Conservation (phyloP, 2,329 filamentous ascomycete species). For the Ciborinia camelliae region DNA sequence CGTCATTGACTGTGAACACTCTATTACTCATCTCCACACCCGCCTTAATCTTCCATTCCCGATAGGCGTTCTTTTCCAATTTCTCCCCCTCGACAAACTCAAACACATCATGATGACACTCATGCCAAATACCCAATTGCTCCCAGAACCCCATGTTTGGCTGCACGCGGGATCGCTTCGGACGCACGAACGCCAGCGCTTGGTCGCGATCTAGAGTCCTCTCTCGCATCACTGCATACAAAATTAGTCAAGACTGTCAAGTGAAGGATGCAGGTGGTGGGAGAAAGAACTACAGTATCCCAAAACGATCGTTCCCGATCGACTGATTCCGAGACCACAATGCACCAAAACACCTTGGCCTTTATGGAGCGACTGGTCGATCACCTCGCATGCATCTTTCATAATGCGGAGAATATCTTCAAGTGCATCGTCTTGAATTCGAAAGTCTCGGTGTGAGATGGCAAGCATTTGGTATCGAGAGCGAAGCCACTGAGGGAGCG, state of each 20-base stretch:
- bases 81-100: neutral
- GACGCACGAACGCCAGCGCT: neutral
- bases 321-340: constrained; percentile 3
- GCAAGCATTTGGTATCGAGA: neutral
- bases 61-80: neutral
- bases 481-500: constrained; percentile 4
- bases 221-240: neutral
- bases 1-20: neutral
- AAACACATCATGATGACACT: neutral
- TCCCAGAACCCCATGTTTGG: neutral
- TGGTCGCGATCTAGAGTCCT: neutral
- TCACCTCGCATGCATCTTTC: neutral
- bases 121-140: neutral
- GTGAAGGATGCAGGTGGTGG: too few species aligned
- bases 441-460: neutral
- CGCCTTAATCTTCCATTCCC: neutral
- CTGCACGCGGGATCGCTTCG: neutral
- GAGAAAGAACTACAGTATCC: neutral
- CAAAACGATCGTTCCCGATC: neutral
- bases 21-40: neutral
- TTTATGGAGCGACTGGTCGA: neutral
- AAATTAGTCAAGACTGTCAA: neutral
- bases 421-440: neutral
- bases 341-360: neutral
- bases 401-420: neutral